Evolutionary conservation across 805 yeast species (phyloP), one percentile per base, ranked within the genome.

Genomic region (Yarrowia keelungensis): DNA sequence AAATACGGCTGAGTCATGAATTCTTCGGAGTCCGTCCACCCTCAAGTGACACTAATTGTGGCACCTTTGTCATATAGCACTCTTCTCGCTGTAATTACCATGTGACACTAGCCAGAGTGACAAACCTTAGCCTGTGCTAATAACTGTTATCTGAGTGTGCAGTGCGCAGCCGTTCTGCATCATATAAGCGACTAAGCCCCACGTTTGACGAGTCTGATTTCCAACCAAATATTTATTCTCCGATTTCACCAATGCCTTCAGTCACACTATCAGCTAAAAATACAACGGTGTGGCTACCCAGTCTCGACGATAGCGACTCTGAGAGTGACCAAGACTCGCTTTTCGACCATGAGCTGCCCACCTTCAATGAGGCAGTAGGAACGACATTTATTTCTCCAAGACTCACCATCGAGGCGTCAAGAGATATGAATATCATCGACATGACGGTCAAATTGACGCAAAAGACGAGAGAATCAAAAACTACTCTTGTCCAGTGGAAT

Each of bases 181-280:
- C 49, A 56, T 56, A 41, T 56, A 56, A 56, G 62, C 62, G 62
- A 39, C 62, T 54, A 26, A 26, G 38, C 62, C 47, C 62, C 62
- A 56, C 39, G 42, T 56, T n/a, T 38, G 36, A 2, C 5, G 19
- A 19, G 42, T 8, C 59, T 12, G 43, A 16, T n/a, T 16, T 9
- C 3, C 41, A 26, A 5, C 16, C 15, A 49, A 7, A 26, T 3
- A 26, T 26, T 26, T 26, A 26, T 26, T 5, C 32, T 26, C 32
- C 32, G 32, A 9, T 36, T 36, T 16, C 10, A 15, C 15, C 38
- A 41, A 56, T 56, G 62, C 62, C 62, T n/a, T 41, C 62, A 56
- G 62, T 56, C n/a, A 41, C 47, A 9, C 19, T 56, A 2, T 41
- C 62, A 8, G 62, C 62, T 10, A 41, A 56, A 41, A 56, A 41